Evolutionary conservation across 176 grass and related monocot genomes (phyloP).

Genomic region (Tillandsia fasciculata): DNA sequence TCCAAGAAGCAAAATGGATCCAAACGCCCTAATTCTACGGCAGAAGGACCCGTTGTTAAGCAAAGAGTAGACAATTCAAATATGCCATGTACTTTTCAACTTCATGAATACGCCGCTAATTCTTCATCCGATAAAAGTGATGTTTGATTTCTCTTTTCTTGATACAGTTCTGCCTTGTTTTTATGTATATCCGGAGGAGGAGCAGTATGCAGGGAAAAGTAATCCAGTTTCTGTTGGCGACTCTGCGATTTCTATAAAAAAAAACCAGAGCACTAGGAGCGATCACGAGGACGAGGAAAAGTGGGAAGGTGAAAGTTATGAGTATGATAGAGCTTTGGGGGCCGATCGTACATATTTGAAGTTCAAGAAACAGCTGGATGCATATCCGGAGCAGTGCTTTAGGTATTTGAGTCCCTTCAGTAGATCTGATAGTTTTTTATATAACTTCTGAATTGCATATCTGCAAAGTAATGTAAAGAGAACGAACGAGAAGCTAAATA

Average conservation of each 20-base stretch:
- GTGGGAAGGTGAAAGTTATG: conserved; percentile 86
- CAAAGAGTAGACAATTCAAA: conserved; percentile 22
- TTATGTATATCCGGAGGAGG: conserved; percentile 73
- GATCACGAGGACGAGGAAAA: conserved; percentile 49
- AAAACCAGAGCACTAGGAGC: conserved; percentile 19
- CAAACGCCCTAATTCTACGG: conserved; percentile 21
- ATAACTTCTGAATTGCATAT: neutral
- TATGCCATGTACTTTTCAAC: conserved; percentile 35
- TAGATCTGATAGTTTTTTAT: neutral
- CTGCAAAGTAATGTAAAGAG: neutral
- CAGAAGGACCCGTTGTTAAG: conserved; percentile 27
- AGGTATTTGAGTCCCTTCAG: conserved; percentile 40
- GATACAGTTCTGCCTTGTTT: conserved; percentile 79
- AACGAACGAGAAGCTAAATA: no score
- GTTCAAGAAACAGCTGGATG: conserved; percentile 92
- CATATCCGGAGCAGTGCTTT: conserved; percentile 72
- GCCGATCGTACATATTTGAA: conserved; percentile 80
- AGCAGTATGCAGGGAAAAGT: conserved; percentile 4
- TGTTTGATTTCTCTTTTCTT: conserved; percentile 5
- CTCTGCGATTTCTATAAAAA: conserved; percentile 34
- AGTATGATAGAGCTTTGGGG: conserved; percentile 75
- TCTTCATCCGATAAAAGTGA: no score
- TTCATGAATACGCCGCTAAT: neutral
- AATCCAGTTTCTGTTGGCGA: conserved; percentile 24
- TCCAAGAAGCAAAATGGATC: conserved; percentile 62